Base-by-base conservation (phyloP, 106 monocot species). In the Chionographis japonica region DNA sequence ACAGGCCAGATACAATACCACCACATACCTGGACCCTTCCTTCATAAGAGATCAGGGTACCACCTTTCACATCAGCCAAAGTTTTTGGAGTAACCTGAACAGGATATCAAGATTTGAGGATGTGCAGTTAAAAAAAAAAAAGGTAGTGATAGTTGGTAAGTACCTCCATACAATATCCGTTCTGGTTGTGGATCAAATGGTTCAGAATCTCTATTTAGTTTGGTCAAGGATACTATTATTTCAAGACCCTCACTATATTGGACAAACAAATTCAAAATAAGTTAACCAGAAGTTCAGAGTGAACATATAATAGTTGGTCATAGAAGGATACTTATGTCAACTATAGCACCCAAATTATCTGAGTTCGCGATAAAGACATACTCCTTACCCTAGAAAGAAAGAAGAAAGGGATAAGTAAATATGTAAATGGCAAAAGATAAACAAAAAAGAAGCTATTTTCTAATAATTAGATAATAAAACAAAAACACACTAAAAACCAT, bases 1-100 rank as follows among this genome's bases (percentile, higher is more conserved):
- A 46, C 5, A 5, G 9, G 46, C 46, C 5, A 46, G 9, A 5
- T 6, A 52, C 12, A 12, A n/a, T 11, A 20, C 3, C 15, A 50
- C 1, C n/a, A 43, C 36, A 53, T 77, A 83, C 78, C 74, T 83
- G 83, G 60, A 82, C 82, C 42, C 77, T 72, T 10, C 77, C 82
- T 69, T 82, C 82, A 60, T 82, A 82, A 35, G 82, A 82, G 39
- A 82, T 82, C 7, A 82, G 69, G 36, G 82, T 82, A 11, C 82
- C 82, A 59, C 82, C 82, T 65, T 82, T 82, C 14, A 82, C 82
- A 65, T 82, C 82, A 40, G 82, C 82, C 82, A 77, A 77, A 8
- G 82, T 82, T 77, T 82, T 82, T 20, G 82, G 82, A 37, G 82
- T 82, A 41, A 81, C 81, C 74, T 75, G 56, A 75, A 39, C 46